Base-by-base conservation (phyloP, 2,329 filamentous ascomycete species). In the Sclerotinia spermophila region DNA sequence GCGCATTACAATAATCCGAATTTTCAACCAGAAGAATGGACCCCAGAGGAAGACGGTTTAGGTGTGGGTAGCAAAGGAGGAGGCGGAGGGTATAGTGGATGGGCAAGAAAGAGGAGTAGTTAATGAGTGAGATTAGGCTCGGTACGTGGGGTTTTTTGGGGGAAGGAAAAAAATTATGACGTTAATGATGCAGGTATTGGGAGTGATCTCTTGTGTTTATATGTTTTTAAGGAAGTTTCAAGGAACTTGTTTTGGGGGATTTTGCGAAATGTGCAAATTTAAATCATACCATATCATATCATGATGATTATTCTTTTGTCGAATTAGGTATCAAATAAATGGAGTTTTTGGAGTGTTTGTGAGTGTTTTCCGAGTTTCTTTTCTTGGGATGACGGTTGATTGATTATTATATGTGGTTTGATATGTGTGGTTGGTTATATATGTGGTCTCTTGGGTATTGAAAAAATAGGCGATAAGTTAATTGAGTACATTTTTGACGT, bases 1-100 rank as follows among this genome's bases (percentile, higher is more conserved):
- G 88, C 89, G 0, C 89, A 91, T 77, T 91, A 87, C 74, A 87
- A 88, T 72, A 91, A 91, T 73, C 86, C 87, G 55, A 84, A 87
- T 73, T 87, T 88, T 73, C 85, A 87, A 71, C 86, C 86, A 0
- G 85, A 87, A 73, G 84, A 85, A 77, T 86, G 79, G 79, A 76
- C 71, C 21, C 79, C 78, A 19, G 79, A 80, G 15, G 75, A 73
- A 4, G 79, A 80, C 17, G 79, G 79, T 3, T 38, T 59, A 19
- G 42, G 45, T 27, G 44, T 44, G n/a, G 38, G 59, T 48, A 53
- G 48, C 3, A 62, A 44, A 38, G 60, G 69, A 17, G 62, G 45
- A 5, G 56, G 30, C n/a, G 38, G 38, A 33, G 62, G 69, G 19
- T 61, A 60, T 42, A 38, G 69, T 67, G 44, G 45, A 11, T 69